Conservation (phyloP, 129 eudicot species). For the Lactuca saligna region DNA sequence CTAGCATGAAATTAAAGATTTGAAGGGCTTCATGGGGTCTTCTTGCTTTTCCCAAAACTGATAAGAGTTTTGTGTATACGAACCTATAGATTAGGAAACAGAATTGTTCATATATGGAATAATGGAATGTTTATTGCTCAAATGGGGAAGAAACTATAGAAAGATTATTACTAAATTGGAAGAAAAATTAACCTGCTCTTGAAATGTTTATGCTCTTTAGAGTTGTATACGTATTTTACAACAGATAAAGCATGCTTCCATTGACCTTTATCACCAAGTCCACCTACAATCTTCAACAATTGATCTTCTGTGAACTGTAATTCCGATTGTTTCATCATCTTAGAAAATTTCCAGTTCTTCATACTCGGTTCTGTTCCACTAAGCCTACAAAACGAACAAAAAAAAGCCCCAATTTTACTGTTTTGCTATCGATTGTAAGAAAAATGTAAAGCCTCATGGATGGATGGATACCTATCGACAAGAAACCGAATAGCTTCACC, state of each 20-base stretch:
- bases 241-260: conserved; percentile 85
- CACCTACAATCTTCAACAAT: conserved; percentile 71
- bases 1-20: conserved; percentile 78
- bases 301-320: conserved; percentile 83
- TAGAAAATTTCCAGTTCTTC: conserved; percentile 82
- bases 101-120: not conserved
- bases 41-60: conserved; percentile 80
- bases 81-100: conserved; percentile 44
- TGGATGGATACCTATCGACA: conserved; percentile 58
- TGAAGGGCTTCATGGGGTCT: conserved; percentile 78
- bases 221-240: conserved; percentile 78
- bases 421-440: not conserved
- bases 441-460: not conserved
- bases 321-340: conserved; percentile 73
- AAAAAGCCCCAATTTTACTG: not conserved
- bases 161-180: conserved; percentile 1
- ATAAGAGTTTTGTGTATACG: conserved; percentile 87
- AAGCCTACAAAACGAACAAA: conserved; percentile 42
- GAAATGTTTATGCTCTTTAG: conserved; percentile 61
- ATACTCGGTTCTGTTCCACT: conserved; percentile 66
- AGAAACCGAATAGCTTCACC: conserved; percentile 66
- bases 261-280: conserved; percentile 75
- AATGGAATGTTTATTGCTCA: not conserved
- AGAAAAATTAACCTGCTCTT: conserved; percentile 74
- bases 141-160: not conserved